These are phyloP conservation scores for Cladorrhinum sp. DNA, from an alignment of 2,329 filamentous ascomycete genomes.

Conservation along the genomic window DNA sequence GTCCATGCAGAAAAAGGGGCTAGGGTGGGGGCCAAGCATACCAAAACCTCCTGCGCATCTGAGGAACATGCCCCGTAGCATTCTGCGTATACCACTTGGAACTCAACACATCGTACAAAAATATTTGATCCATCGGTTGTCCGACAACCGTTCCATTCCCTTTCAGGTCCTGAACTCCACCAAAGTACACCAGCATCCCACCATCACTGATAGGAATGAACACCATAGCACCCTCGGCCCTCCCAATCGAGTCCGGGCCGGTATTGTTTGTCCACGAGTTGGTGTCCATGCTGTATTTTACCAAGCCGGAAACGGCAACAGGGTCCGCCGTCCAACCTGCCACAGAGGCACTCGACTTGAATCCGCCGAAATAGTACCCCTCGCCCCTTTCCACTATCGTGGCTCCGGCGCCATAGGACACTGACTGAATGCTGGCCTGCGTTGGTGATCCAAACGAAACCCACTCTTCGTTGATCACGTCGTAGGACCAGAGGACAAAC, in stretches of 20 bases:
- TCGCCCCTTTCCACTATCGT: slow-evolving; percentile 52
- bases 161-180: slow-evolving; percentile 50
- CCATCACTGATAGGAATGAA: slow-evolving; percentile 58
- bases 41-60: slow-evolving; percentile 53
- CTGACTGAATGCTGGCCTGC: slow-evolving; percentile 39
- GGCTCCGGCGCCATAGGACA: slow-evolving; percentile 56
- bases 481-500: slow-evolving; percentile 55
- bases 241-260: slow-evolving; percentile 49
- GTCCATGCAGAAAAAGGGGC: background rate
- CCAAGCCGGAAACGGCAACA: slow-evolving; percentile 48
- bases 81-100: slow-evolving; percentile 59
- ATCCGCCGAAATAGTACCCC: slow-evolving; percentile 63
- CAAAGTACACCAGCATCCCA: slow-evolving; percentile 61
- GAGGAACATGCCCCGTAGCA: slow-evolving; percentile 52
- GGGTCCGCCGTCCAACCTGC: slow-evolving; percentile 48
- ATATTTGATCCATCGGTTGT: slow-evolving; percentile 49
- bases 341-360: slow-evolving; percentile 53
- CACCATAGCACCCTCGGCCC: slow-evolving; percentile 59
- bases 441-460: slow-evolving; percentile 41
- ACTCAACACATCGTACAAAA: slow-evolving; percentile 59
- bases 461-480: slow-evolving; percentile 56
- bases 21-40: background rate
- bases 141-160: slow-evolving; percentile 46
- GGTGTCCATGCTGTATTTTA: slow-evolving; percentile 55
- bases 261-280: slow-evolving; percentile 52